These are phyloP conservation scores for Marchantia paleacea DNA, from an alignment of 225 moss, liverwort and hornwort genomes.

Conservation along the genomic window DNA sequence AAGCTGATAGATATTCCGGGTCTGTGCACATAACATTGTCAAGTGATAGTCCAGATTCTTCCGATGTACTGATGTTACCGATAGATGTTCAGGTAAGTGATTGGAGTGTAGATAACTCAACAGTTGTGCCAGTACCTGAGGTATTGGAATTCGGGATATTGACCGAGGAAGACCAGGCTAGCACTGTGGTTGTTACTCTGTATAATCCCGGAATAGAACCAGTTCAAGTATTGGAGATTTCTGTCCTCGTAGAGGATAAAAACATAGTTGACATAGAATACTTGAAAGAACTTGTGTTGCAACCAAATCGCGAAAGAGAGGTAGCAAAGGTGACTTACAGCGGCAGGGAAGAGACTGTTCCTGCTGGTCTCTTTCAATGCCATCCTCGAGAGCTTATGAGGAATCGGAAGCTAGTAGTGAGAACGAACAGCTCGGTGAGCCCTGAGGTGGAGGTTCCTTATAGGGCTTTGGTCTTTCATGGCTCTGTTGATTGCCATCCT, in stretches of 20 bases:
- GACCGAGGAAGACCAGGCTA: slow-evolving; percentile 53
- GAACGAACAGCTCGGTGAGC: slow-evolving; percentile 64
- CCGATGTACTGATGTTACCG: slow-evolving; percentile 54
- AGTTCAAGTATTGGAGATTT: slow-evolving; percentile 70
- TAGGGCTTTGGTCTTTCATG: slow-evolving; percentile 50
- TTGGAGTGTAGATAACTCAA: slow-evolving; percentile 29
- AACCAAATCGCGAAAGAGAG: slow-evolving; percentile 56
- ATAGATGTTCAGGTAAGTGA: slow-evolving; percentile 58
- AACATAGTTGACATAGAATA: slow-evolving; percentile 58
- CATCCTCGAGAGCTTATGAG: slow-evolving; percentile 41
- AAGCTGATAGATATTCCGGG: slow-evolving; percentile 57
- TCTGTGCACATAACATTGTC: slow-evolving; percentile 62
- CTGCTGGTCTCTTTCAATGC: slow-evolving; percentile 48
- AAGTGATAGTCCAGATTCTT: slow-evolving; percentile 34
- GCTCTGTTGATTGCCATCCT: slow-evolving; percentile 45
- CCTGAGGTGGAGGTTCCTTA: slow-evolving; percentile 63
- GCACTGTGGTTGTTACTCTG: slow-evolving; percentile 57
- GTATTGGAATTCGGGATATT: slow-evolving; percentile 65
- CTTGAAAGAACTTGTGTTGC: slow-evolving; percentile 46
- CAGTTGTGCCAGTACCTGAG: slow-evolving; percentile 57
- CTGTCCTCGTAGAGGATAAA: slow-evolving; percentile 48
- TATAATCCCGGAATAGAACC: slow-evolving; percentile 62
- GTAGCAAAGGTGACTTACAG: slow-evolving; percentile 70
- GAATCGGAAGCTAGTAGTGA: slow-evolving; percentile 55
- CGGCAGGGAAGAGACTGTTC: slow-evolving; percentile 49